phyloP scores from a whole-genome alignment of 2,329 filamentous ascomycete genomes.

The Colletotrichum costaricense region DNA sequence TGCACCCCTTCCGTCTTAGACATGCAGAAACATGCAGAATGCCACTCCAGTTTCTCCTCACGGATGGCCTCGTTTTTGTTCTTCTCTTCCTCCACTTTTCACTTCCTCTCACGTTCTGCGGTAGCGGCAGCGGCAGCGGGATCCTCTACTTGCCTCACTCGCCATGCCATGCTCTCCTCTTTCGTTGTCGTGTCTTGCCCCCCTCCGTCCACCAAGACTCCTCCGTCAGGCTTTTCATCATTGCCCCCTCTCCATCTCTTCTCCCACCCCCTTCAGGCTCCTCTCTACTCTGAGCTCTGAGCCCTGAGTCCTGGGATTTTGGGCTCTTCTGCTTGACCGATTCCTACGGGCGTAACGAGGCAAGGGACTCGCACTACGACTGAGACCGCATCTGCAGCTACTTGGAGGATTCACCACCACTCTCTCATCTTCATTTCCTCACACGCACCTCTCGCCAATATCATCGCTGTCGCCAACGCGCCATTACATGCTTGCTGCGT shows the following conservation, averaged over 20 bases:
- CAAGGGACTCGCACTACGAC: slow-evolving; percentile 29
- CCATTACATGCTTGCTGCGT: slow-evolving; percentile 11
- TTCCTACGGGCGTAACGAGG: slow-evolving; percentile 32
- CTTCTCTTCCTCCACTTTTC: background rate
- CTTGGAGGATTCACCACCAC: background rate
- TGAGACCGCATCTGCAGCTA: slow-evolving; percentile 13
- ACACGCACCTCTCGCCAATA: background rate
- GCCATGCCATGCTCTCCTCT: background rate
- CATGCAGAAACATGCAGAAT: slow-evolving; percentile 28
- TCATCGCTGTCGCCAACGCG: background rate
- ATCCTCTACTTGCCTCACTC: no score
- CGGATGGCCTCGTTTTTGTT: background rate
- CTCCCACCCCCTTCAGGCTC: background rate
- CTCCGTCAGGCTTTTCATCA: background rate
- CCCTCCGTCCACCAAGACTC: background rate
- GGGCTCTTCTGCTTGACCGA: background rate
- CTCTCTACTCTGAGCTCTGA: background rate
- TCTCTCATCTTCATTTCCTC: background rate
- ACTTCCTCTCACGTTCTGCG: background rate
- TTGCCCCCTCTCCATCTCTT: background rate
- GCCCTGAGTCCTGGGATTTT: background rate
- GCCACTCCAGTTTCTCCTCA: slow-evolving; percentile 17
- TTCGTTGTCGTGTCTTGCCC: background rate
- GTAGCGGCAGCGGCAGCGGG: no score
- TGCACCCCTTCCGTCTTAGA: slow-evolving; percentile 6